phyloP scores from a whole-genome alignment of 2,329 filamentous ascomycete genomes.

The Alternaria brassicicola region DNA sequence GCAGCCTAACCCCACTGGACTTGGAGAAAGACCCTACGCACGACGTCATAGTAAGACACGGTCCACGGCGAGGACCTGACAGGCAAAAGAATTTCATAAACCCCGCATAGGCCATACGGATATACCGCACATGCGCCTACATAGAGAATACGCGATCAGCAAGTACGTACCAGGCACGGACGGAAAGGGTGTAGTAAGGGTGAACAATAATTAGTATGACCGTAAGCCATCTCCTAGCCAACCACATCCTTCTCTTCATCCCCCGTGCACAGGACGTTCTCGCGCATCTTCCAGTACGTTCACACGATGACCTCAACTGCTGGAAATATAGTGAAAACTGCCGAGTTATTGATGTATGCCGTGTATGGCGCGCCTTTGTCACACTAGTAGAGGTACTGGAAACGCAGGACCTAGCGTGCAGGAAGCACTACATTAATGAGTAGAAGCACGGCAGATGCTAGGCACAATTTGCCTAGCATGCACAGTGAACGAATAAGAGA shows the following conservation, averaged over 20 bases:
- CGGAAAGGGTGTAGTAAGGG: background rate
- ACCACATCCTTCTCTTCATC: background rate
- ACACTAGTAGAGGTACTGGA: background rate
- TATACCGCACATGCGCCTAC: background rate
- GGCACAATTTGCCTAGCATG: too few species aligned
- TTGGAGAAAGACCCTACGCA: background rate
- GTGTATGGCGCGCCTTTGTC: background rate
- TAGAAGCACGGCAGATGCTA: too few species aligned
- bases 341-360: background rate
- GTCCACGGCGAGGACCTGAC: background rate
- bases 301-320: background rate
- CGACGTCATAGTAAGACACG: background rate
- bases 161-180: background rate
- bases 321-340: background rate
- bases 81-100: background rate
- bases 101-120: background rate
- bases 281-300: background rate
- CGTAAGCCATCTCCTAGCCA: background rate
- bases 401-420: conserved; percentile 18
- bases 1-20: background rate
- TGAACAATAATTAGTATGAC: background rate
- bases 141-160: background rate
- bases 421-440: conserved; percentile 60
- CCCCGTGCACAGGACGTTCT: background rate
- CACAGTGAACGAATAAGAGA: conserved; percentile 63